Conservation (phyloP, 257 asterid species). For the Lantana camara region DNA sequence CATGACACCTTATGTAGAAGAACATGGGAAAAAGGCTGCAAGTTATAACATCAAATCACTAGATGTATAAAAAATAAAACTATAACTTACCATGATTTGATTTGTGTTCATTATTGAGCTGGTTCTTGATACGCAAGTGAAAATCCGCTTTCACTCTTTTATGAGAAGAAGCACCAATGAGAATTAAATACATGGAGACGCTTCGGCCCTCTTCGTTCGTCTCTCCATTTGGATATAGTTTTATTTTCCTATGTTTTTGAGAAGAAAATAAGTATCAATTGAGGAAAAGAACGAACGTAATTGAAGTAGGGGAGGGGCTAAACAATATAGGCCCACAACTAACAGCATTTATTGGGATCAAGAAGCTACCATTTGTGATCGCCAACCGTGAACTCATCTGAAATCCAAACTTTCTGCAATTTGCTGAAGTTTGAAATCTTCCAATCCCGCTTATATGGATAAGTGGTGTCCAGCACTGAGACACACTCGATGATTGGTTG, state of each 20-base stretch:
- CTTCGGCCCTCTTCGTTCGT: neutral
- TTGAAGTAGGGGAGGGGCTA: too few species aligned
- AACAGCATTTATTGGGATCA: too few species aligned
- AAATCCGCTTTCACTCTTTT: neutral
- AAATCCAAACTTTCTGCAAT: neutral
- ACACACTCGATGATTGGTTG: too few species aligned
- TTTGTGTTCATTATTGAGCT: neutral
- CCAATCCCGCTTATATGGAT: too few species aligned
- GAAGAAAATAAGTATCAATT: too few species aligned
- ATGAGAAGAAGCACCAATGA: neutral
- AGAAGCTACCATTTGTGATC: neutral
- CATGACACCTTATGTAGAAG: too few species aligned
- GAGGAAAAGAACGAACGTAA: too few species aligned
- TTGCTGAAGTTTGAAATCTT: neutral
- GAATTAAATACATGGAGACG: neutral
- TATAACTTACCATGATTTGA: neutral
- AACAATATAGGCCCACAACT: neutral
- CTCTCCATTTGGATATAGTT: neutral
- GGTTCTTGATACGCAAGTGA: neutral
- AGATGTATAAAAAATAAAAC: neutral
- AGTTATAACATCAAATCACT: neutral
- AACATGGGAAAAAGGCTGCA: too few species aligned
- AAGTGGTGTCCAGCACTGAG: too few species aligned
- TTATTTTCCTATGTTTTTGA: neutral
- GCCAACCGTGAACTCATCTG: too few species aligned